phyloP scores from a whole-genome alignment of 306 rosid species.

The Medicago truncatula region DNA sequence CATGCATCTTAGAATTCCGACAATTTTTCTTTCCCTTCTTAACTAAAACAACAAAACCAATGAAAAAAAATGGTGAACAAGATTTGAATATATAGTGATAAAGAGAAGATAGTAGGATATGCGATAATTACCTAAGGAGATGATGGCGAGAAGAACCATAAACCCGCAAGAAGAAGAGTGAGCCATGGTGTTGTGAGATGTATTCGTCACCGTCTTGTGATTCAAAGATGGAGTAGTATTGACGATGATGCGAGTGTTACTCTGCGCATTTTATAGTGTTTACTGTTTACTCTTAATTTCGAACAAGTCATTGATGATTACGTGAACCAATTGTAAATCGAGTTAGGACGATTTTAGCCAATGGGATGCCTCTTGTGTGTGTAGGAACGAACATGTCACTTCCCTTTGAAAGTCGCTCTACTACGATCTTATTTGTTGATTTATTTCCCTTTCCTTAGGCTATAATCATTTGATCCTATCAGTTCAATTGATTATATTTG shows the following conservation, averaged over 20 bases:
- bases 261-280: constrained; percentile 45
- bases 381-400: constrained; percentile 51
- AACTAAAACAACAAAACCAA: constrained; percentile 23
- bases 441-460: too few relatives aligned
- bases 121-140: constrained; percentile 67
- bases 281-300: constrained; percentile 19
- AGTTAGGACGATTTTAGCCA: constrained; percentile 47
- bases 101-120: background rate
- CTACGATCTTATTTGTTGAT: too few relatives aligned
- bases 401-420: background rate
- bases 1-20: too few relatives aligned
- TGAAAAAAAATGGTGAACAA: too few relatives aligned
- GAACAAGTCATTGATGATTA: constrained; percentile 67
- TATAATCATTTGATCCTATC: too few relatives aligned
- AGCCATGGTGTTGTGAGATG: constrained; percentile 54
- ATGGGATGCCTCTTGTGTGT: constrained; percentile 51
- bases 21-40: too few relatives aligned
- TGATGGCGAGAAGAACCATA: constrained; percentile 63
- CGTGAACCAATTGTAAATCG: constrained; percentile 72
- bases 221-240: background rate
- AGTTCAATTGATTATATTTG: too few relatives aligned
- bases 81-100: constrained; percentile 48
- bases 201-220: background rate
- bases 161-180: constrained; percentile 76
- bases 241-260: constrained; percentile 8